Conservation (phyloP, 345 rosid species). For the Rhizophora apiculata region DNA sequence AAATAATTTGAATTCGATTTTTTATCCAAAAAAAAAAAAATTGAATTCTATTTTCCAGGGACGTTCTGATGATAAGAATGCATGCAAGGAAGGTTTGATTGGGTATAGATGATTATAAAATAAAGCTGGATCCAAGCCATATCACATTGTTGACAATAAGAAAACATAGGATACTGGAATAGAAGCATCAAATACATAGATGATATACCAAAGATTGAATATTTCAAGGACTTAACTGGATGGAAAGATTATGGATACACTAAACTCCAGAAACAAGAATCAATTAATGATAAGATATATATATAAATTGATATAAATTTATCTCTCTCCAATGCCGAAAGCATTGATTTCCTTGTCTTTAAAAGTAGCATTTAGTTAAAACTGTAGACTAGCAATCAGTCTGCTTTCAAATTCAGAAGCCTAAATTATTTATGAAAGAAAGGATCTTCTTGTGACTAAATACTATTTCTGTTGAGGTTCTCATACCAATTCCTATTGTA, state of each 20-base stretch:
- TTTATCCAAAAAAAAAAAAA: neutral
- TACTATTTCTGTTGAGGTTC: slow-evolving; percentile 35
- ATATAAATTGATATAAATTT: neutral
- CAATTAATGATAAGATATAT: slow-evolving; percentile 9
- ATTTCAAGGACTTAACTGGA: slow-evolving; percentile 20
- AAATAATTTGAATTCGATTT: too few relatives aligned
- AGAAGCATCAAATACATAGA: slow-evolving; percentile 42
- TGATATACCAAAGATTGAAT: slow-evolving; percentile 25
- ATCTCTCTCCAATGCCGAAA: neutral
- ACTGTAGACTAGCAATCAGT: slow-evolving; percentile 22
- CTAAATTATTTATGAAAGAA: slow-evolving; percentile 15
- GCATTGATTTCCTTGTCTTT: slow-evolving; percentile 21
- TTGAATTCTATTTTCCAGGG: neutral
- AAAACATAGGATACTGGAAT: slow-evolving; percentile 31
- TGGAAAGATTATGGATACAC: neutral
- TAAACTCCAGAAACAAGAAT: slow-evolving; percentile 11
- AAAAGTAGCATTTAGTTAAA: slow-evolving; percentile 8
- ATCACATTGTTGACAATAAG: slow-evolving; percentile 18
- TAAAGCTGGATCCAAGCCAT: slow-evolving; percentile 21
- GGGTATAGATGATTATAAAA: slow-evolving; percentile 12
- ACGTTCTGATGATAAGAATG: neutral
- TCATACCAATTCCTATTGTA: slow-evolving; percentile 16
- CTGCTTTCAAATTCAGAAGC: slow-evolving; percentile 27
- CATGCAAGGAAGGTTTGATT: neutral
- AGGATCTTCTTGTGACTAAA: slow-evolving; percentile 31